A percentile compares a stretch with the other conserved stretches of the same genome.
Conservation (phyloP, 1,139 yeast species). For the Kodamaea suecica region DNA sequence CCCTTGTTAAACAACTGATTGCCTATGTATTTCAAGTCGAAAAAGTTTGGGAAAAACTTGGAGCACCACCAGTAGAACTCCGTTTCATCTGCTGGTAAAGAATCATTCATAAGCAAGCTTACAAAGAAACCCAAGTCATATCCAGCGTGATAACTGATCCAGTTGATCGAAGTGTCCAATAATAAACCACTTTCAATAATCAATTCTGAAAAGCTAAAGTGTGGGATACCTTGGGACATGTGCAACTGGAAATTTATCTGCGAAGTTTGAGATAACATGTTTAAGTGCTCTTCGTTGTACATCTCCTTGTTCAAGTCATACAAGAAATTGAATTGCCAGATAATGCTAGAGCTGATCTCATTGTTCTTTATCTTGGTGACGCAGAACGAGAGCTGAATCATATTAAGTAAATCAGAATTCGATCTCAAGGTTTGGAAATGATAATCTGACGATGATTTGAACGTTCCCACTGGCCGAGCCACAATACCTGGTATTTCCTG, state of each 20-base stretch:
- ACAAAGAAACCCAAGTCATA: slow-evolving; percentile 91
- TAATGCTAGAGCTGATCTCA: slow-evolving; percentile 60
- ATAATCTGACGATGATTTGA: slow-evolving; percentile 85
- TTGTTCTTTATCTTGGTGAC: slow-evolving; percentile 75
- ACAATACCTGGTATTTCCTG: slow-evolving; percentile 96
- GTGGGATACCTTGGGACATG: slow-evolving; percentile 75
- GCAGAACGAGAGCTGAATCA: slow-evolving; percentile 86
- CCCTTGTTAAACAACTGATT: slow-evolving; percentile 42
- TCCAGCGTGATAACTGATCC: slow-evolving; percentile 94
- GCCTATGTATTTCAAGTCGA: slow-evolving; percentile 80
- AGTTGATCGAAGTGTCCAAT: slow-evolving; percentile 66
- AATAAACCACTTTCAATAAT: slow-evolving; percentile 84
- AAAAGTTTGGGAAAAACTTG: slow-evolving; percentile 76
- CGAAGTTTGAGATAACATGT: slow-evolving; percentile 64
- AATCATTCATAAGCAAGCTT: slow-evolving; percentile 69
- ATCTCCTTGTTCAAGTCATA: slow-evolving; percentile 76
- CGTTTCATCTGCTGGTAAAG: slow-evolving; percentile 77
- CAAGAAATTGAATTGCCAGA: slow-evolving; percentile 94
- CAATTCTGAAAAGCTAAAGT: slow-evolving; percentile 77
- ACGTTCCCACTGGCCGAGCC: slow-evolving; percentile 95
- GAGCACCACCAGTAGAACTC: slow-evolving; percentile 74
- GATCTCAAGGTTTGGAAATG: slow-evolving; percentile 94
- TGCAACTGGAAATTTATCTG: slow-evolving; percentile 82
- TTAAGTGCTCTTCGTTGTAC: slow-evolving; percentile 78
- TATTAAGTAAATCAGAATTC: slow-evolving; percentile 80